phyloP scores from a whole-genome alignment of 2,329 filamentous ascomycete species.

The Capronia epimyces region DNA sequence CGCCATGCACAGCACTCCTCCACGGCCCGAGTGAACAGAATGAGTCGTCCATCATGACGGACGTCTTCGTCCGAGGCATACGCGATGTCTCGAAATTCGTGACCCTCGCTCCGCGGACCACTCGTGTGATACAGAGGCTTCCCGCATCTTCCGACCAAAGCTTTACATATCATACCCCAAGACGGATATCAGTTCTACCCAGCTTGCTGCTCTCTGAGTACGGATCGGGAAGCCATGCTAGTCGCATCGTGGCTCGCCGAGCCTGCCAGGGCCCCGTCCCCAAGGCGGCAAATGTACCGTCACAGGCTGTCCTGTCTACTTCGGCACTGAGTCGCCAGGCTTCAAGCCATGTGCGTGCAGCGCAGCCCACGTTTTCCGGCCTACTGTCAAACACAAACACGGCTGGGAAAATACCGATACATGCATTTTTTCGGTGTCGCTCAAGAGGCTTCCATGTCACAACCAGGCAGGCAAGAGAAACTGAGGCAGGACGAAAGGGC shows the following conservation, averaged over 20 bases:
- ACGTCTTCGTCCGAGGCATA: conserved; percentile 23
- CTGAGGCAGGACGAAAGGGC: conserved; percentile 35
- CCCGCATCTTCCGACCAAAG: conserved; percentile 8
- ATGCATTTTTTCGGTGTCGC: conserved; percentile 6
- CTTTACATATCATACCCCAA: conserved; percentile 27
- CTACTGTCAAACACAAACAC: background rate
- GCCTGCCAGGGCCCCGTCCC: background rate
- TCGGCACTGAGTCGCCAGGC: background rate
- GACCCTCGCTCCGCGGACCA: conserved; percentile 11
- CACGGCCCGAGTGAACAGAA: conserved; percentile 6
- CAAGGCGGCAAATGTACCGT: background rate
- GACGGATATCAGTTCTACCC: conserved; percentile 20
- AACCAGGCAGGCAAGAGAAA: conserved; percentile 1
- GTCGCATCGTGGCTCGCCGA: background rate
- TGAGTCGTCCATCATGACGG: conserved; percentile 20
- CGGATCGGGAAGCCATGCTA: background rate
- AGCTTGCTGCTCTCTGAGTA: background rate
- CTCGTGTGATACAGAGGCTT: conserved; percentile 16
- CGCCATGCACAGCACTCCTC: background rate
- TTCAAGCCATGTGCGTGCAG: background rate
- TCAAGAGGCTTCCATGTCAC: conserved; percentile 12
- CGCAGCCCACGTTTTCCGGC: background rate
- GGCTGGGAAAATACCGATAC: background rate
- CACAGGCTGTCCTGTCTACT: background rate
- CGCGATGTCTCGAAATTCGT: conserved; percentile 19